These are phyloP conservation scores for Backusella mclennaniae DNA, from an alignment of 192 early-diverging fungal species.

Conservation along the genomic window DNA sequence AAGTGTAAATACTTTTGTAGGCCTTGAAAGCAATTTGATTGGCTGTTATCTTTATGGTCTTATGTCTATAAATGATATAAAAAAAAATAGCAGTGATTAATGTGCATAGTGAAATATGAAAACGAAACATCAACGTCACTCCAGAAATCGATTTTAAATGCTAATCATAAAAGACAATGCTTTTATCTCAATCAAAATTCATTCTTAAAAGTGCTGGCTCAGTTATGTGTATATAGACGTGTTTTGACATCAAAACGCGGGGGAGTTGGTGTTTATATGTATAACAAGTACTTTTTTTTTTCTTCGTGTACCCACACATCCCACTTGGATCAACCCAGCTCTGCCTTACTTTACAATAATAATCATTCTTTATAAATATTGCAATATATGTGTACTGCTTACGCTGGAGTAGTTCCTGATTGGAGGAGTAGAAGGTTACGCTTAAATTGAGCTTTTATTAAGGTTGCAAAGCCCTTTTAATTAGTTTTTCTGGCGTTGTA, in stretches of 20 bases:
- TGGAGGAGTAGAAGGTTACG: not conserved
- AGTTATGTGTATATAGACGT: not conserved
- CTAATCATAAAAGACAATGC: not conserved
- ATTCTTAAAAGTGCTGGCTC: not conserved
- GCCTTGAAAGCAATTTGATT: not conserved
- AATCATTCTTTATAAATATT: not conserved
- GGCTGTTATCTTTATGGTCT: not conserved
- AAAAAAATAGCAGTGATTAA: not conserved
- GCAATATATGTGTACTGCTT: not conserved
- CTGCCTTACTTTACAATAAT: not conserved
- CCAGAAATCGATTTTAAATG: not conserved
- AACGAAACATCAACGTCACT: not conserved
- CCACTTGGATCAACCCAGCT: not conserved
- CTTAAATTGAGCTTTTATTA: not conserved
- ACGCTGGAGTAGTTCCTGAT: not conserved
- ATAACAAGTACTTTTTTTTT: not conserved
- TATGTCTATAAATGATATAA: not conserved
- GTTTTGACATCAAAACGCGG: not conserved
- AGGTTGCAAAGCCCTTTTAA: not conserved
- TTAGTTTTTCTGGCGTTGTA: not conserved
- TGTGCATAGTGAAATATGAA: not conserved
- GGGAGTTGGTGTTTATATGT: not conserved
- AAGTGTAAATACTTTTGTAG: not conserved
- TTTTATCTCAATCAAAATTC: not conserved
- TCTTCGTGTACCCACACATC: not conserved